These are phyloP conservation scores for Ogataea minuta DNA, from an alignment of 805 yeast species.

Conservation along the genomic window DNA sequence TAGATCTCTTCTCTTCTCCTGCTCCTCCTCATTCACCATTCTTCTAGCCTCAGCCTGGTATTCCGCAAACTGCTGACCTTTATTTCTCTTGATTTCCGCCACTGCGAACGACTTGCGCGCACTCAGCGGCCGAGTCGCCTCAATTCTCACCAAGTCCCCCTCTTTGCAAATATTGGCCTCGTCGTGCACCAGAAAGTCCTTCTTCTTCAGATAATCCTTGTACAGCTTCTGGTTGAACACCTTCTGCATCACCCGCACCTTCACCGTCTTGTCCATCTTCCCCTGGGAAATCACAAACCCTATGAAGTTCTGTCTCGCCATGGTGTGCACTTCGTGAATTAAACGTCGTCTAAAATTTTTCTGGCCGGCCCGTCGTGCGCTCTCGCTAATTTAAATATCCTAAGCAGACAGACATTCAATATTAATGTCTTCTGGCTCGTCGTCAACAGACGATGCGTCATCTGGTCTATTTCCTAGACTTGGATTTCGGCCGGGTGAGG, in stretches of 20 bases:
- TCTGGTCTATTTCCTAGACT: conserved; percentile 4
- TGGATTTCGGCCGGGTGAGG: neutral
- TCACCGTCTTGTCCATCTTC: conserved; percentile 92
- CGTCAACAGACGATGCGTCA: conserved; percentile 5
- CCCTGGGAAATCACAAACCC: conserved; percentile 97
- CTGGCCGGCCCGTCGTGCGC: conserved; percentile 6
- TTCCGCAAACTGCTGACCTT: conserved; percentile 87
- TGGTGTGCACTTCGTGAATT: conserved; percentile 25
- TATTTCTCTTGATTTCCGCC: conserved; percentile 84
- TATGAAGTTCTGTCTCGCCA: conserved; percentile 88
- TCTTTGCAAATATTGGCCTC: conserved; percentile 88
- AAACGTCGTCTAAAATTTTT: neutral
- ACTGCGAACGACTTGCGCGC: conserved; percentile 83
- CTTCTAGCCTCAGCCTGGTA: conserved; percentile 73
- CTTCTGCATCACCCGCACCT: conserved; percentile 81
- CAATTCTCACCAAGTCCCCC: conserved; percentile 94
- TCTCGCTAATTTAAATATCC: neutral
- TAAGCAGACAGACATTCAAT: too few species aligned
- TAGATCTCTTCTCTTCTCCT: conserved; percentile 52
- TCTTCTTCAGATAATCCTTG: conserved; percentile 73
- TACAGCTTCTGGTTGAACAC: conserved; percentile 69
- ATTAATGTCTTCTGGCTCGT: conserved; percentile 2
- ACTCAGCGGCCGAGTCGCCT: conserved; percentile 81
- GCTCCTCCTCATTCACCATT: conserved; percentile 67
- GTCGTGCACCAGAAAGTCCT: conserved; percentile 89